Conservation (phyloP, 495 filamentous ascomycete species). For the Neurospora sp. region DNA sequence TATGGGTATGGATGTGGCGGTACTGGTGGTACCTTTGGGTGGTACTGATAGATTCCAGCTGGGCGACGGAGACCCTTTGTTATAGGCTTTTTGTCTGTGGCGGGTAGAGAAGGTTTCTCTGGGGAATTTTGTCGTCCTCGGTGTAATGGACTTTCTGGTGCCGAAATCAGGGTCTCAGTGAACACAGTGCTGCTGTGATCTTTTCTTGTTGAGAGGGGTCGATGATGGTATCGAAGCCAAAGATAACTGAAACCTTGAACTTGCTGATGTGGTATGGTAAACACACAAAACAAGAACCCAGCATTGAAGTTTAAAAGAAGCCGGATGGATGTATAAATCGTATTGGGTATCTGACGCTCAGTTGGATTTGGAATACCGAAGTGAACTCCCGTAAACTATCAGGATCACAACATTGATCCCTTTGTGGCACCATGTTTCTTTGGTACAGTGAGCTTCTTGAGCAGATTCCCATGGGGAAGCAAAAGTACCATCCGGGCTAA, state of each 20-base stretch:
- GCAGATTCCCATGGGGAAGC: background rate
- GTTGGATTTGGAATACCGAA: background rate
- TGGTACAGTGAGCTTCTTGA: background rate
- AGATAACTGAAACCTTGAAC: background rate
- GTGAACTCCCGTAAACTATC: background rate
- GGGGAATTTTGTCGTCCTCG: background rate
- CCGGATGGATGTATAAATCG: background rate
- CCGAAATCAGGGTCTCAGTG: background rate
- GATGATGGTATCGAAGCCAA: background rate
- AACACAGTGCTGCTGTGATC: background rate
- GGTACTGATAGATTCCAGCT: background rate
- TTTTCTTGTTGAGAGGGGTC: background rate
- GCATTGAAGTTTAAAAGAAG: background rate
- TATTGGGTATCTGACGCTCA: background rate
- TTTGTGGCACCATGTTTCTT: background rate
- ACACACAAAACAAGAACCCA: background rate
- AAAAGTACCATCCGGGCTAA: background rate
- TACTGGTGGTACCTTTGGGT: background rate
- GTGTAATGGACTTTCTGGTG: background rate
- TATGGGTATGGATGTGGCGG: background rate
- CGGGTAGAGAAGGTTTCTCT: background rate
- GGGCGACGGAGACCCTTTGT: background rate
- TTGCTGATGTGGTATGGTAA: background rate
- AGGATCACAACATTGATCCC: background rate
- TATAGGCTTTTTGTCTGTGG: background rate